Conservation (phyloP, 2,329 filamentous ascomycete species). For the Penicillium sp. region DNA sequence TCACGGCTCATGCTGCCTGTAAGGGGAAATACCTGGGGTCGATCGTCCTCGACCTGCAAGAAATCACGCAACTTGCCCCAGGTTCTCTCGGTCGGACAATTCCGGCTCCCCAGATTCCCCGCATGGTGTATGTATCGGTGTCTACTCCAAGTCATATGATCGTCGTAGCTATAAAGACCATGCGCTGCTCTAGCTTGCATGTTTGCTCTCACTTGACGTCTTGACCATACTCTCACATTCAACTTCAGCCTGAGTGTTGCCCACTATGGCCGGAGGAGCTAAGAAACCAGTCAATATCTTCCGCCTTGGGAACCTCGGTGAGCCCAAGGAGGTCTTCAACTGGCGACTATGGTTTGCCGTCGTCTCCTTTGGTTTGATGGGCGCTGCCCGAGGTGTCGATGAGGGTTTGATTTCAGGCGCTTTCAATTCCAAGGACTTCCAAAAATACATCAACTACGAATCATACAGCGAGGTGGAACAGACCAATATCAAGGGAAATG, state of each 20-base stretch:
- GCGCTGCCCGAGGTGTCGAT: constrained; percentile 73
- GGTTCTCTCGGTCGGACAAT: neutral
- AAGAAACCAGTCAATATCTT: constrained; percentile 52
- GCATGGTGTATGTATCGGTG: too few species aligned
- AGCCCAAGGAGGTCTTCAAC: constrained; percentile 69
- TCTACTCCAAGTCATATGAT: too few species aligned
- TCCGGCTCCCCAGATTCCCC: constrained; percentile 6
- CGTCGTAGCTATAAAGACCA: constrained; percentile 13
- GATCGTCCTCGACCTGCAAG: neutral
- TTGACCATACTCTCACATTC: neutral
- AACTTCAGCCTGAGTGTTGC: neutral
- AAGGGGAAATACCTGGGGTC: constrained; percentile 3
- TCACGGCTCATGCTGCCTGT: neutral
- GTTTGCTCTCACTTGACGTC: neutral
- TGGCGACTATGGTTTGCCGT: constrained; percentile 77
- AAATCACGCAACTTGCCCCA: neutral
- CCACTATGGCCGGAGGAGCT: constrained; percentile 44
- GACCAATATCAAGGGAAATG: constrained; percentile 70
- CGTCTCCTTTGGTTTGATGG: constrained; percentile 68
- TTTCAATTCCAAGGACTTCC: constrained; percentile 64
- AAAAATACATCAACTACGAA: constrained; percentile 55
- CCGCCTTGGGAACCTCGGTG: constrained; percentile 59
- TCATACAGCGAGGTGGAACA: constrained; percentile 52
- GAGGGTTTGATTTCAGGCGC: constrained; percentile 74
- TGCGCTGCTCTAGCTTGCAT: neutral